A percentile compares a stretch with the other conserved stretches of the same genome.
Conservation (phyloP, 2,329 filamentous ascomycete genomes). For the Microdochium trichocladiopsis region DNA sequence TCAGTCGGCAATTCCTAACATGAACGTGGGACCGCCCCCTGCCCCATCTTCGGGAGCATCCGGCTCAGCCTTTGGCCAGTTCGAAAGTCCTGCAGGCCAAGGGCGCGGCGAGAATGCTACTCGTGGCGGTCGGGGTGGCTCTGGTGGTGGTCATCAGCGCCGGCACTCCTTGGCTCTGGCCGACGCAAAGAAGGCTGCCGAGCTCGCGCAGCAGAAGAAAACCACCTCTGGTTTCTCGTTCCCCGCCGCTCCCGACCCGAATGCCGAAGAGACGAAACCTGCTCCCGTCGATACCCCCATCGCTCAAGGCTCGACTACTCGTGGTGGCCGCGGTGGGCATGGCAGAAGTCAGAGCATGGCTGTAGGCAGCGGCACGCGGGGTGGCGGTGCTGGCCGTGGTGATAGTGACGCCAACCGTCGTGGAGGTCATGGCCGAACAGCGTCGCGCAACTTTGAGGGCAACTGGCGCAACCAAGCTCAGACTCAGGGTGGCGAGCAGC, state of each 20-base stretch:
- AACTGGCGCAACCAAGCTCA: slow-evolving; percentile 83
- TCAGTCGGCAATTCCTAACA: slow-evolving; percentile 90
- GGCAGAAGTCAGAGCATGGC: slow-evolving; percentile 90
- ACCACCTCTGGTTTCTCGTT: slow-evolving; percentile 95
- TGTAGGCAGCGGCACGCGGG: slow-evolving; percentile 61
- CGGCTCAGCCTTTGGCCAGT: slow-evolving; percentile 71
- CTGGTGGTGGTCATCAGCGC: slow-evolving; percentile 76
- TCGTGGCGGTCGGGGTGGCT: slow-evolving; percentile 66
- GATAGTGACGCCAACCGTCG: slow-evolving; percentile 66
- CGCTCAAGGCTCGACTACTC: slow-evolving; percentile 34
- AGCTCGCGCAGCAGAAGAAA: slow-evolving; percentile 92
- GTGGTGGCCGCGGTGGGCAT: slow-evolving; percentile 52
- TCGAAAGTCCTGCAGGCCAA: slow-evolving; percentile 54
- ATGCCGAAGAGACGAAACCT: slow-evolving; percentile 51
- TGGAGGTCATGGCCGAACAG: slow-evolving; percentile 69
- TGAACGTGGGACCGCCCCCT: slow-evolving; percentile 81
- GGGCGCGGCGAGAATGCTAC: slow-evolving; percentile 57
- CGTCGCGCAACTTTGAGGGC: slow-evolving; percentile 91
- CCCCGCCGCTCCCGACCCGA: slow-evolving; percentile 64
- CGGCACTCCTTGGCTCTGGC: slow-evolving; percentile 91
- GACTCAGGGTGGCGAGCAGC: slow-evolving; percentile 50
- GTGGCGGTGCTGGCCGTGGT: slow-evolving; percentile 61
- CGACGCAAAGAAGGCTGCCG: slow-evolving; percentile 95
- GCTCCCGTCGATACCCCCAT: slow-evolving; percentile 33
- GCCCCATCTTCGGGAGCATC: slow-evolving; percentile 89